These are phyloP conservation scores for Nakaseomyces nivariensis DNA, from an alignment of 1,139 yeast species.

Conservation along the genomic window DNA sequence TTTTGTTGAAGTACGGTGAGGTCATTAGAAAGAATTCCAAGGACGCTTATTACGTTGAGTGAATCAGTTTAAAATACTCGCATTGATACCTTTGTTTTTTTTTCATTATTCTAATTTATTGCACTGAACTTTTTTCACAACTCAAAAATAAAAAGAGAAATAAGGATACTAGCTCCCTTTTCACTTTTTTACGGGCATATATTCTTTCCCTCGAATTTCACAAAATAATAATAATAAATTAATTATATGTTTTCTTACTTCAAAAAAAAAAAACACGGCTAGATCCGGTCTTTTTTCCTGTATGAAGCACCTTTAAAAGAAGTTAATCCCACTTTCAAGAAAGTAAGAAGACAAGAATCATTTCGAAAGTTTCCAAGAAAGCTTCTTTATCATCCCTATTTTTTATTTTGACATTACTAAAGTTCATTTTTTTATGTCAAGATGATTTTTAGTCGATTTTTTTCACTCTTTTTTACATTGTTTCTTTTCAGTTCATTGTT, in stretches of 20 bases:
- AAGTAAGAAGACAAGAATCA: too few species aligned
- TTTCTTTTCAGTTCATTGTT: background rate
- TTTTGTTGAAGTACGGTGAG: constrained; percentile 50
- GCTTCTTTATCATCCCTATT: too few species aligned
- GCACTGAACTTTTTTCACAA: background rate
- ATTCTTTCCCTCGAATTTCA: background rate
- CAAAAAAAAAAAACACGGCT: background rate
- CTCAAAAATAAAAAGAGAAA: background rate
- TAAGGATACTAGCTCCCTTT: background rate
- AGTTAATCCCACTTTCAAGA: too few species aligned
- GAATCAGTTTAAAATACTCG: background rate
- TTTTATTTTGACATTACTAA: too few species aligned
- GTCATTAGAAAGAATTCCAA: constrained; percentile 46
- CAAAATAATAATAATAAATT: background rate
- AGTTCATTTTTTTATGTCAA: too few species aligned
- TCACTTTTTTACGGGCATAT: background rate
- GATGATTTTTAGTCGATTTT: too few species aligned
- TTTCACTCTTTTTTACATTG: too few species aligned
- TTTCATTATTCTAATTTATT: too few species aligned
- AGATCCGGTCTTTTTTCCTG: too few species aligned
- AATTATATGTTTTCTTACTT: background rate
- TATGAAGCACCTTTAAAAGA: too few species aligned
- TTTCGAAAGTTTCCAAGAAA: too few species aligned
- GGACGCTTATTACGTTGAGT: constrained; percentile 33
- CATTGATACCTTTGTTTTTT: background rate